Percentiles rank a stretch among this genome's conserved stretches.
Evolutionary conservation across 768 basidiomycete species (phyloP).

Genomic region (Mycena rebaudengoi): DNA sequence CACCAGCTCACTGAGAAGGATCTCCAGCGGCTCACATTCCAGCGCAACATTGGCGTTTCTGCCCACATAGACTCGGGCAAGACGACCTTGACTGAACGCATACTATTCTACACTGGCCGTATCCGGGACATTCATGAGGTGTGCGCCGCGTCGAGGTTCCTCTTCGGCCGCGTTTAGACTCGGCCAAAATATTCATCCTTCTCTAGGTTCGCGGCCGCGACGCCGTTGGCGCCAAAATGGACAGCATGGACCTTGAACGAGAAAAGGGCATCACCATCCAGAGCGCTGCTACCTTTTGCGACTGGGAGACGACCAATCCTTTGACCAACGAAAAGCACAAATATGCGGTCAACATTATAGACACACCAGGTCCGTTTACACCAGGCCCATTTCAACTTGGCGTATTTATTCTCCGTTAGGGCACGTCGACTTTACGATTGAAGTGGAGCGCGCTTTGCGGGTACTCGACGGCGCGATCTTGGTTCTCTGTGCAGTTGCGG

Average conservation of each 20-base stretch:
- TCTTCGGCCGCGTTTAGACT: background rate
- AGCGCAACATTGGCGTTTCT: conserved; percentile 96
- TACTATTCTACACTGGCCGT: conserved; percentile 95
- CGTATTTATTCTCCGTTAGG: conserved; percentile 53
- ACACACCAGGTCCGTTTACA: conserved; percentile 77
- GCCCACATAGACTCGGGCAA: conserved; percentile 98
- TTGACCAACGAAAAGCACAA: conserved; percentile 72
- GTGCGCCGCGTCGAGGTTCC: conserved; percentile 40
- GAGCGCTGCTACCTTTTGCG: conserved; percentile 97
- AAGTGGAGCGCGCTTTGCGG: conserved; percentile 95
- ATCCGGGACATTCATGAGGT: conserved; percentile 98
- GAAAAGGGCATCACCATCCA: conserved; percentile 99
- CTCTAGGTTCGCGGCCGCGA: conserved; percentile 89
- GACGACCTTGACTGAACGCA: conserved; percentile 96
- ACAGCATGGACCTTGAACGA: conserved; percentile 97
- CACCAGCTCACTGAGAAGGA: conserved; percentile 73
- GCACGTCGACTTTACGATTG: conserved; percentile 99
- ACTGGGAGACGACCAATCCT: conserved; percentile 84
- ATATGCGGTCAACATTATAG: conserved; percentile 97
- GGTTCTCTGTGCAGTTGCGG: conserved; percentile 96
- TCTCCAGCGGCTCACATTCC: conserved; percentile 67
- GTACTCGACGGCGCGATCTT: conserved; percentile 97
- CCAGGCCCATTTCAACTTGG: too few species aligned
- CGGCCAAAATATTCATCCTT: conserved; percentile 9
- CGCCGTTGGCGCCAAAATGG: conserved; percentile 99